Evolutionary conservation across 2,329 filamentous ascomycete species (phyloP).

Genomic region (Trichophyton rubrum): DNA sequence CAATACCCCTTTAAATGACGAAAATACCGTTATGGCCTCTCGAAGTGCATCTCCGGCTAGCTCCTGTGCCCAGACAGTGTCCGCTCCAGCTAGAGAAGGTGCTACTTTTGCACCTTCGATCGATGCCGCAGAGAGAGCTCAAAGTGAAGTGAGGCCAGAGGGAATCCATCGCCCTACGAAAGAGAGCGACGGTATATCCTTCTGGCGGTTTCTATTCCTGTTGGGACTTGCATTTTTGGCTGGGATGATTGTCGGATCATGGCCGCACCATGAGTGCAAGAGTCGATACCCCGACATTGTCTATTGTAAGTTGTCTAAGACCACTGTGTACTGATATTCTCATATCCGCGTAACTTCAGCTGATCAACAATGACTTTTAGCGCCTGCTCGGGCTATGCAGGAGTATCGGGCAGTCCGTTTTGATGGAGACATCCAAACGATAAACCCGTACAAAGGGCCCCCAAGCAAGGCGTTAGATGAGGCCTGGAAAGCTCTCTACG

Average conservation of each 20-base stretch:
- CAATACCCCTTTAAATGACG: not conserved
- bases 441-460: constrained; percentile 9
- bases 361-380: not conserved
- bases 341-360: not conserved
- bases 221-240: not conserved
- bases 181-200: too few relatives aligned
- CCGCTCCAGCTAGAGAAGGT: not conserved
- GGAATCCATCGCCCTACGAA: not conserved
- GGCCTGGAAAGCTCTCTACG: constrained; percentile 11
- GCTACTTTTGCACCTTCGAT: not conserved
- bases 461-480: constrained; percentile 7
- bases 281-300: not conserved
- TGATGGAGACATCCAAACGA: constrained; percentile 6
- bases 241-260: not conserved
- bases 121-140: not conserved
- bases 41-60: not conserved
- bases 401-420: constrained; percentile 8
- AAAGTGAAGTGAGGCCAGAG: not conserved
- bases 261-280: not conserved
- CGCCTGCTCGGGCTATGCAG: constrained; percentile 4
- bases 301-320: not conserved
- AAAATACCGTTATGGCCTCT: not conserved
- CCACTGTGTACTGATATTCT: not conserved
- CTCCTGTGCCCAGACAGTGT: not conserved
- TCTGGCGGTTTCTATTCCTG: not conserved